phyloP scores from a whole-genome alignment of 306 rosid species.

The Oxytropis ochrocephala region DNA sequence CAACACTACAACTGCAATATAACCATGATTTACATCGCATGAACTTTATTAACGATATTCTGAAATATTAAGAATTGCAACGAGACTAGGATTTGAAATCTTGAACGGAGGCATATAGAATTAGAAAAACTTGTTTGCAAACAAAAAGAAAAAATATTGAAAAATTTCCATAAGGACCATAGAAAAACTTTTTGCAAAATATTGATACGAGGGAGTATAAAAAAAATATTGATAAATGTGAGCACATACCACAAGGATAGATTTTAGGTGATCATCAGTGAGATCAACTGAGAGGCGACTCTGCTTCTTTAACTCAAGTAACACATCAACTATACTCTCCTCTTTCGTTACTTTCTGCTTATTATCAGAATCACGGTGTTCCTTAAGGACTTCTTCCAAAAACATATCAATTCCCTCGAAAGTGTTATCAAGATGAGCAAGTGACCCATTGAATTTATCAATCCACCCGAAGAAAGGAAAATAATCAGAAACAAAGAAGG shows the following conservation, averaged over 20 bases:
- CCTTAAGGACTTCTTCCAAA: background rate
- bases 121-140: too few relatives aligned
- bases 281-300: background rate
- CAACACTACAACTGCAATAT: too few relatives aligned
- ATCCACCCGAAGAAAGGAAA: background rate
- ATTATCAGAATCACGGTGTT: background rate
- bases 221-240: background rate
- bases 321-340: background rate
- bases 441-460: background rate
- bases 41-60: too few relatives aligned
- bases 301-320: background rate
- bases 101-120: too few relatives aligned
- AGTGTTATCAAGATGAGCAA: background rate
- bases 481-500: background rate
- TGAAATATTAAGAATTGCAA: too few relatives aligned
- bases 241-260: background rate
- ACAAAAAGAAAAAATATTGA: too few relatives aligned
- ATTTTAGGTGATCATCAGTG: background rate
- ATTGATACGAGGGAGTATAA: too few relatives aligned
- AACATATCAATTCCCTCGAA: background rate
- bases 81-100: too few relatives aligned
- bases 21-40: too few relatives aligned
- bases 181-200: too few relatives aligned
- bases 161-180: too few relatives aligned
- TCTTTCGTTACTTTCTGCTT: background rate